These are phyloP conservation scores for Celoporthe dispersa DNA, from an alignment of 2,329 filamentous ascomycete genomes.

Conservation along the genomic window DNA sequence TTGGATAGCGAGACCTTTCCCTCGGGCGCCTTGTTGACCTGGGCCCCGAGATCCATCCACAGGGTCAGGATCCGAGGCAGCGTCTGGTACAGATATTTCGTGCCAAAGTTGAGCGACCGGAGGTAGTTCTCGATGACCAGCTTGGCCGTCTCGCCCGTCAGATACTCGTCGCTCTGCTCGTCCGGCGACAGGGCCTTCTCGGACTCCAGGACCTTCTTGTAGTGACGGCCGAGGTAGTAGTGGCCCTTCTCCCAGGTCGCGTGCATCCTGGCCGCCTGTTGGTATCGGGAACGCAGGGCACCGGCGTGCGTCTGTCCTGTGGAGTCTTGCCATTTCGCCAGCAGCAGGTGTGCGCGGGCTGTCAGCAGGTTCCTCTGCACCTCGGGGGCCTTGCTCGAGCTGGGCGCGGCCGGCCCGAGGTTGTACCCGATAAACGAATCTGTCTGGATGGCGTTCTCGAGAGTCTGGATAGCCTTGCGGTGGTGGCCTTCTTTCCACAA, in stretches of 20 bases:
- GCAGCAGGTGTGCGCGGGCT: constrained; percentile 81
- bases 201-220: constrained; percentile 92
- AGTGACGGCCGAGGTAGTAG: constrained; percentile 95
- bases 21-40: constrained; percentile 66
- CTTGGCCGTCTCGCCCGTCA: constrained; percentile 83
- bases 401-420: constrained; percentile 41
- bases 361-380: constrained; percentile 63
- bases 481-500: constrained; percentile 94
- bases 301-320: constrained; percentile 91
- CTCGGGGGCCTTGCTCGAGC: constrained; percentile 47
- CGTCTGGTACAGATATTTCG: constrained; percentile 95
- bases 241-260: constrained; percentile 92
- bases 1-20: constrained; percentile 57
- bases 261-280: constrained; percentile 73
- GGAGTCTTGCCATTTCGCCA: constrained; percentile 95
- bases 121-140: constrained; percentile 94
- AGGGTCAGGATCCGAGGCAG: constrained; percentile 88
- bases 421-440: constrained; percentile 66
- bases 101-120: constrained; percentile 82
- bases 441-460: constrained; percentile 82
- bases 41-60: constrained; percentile 89
- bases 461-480: constrained; percentile 89
- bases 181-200: constrained; percentile 77
- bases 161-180: constrained; percentile 76
- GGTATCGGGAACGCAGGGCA: constrained; percentile 80